Evolutionary conservation across 73 alveolate genomes (phyloP), one percentile per base, ranked within the genome.

Genomic region (Paramecium biaurelia): DNA sequence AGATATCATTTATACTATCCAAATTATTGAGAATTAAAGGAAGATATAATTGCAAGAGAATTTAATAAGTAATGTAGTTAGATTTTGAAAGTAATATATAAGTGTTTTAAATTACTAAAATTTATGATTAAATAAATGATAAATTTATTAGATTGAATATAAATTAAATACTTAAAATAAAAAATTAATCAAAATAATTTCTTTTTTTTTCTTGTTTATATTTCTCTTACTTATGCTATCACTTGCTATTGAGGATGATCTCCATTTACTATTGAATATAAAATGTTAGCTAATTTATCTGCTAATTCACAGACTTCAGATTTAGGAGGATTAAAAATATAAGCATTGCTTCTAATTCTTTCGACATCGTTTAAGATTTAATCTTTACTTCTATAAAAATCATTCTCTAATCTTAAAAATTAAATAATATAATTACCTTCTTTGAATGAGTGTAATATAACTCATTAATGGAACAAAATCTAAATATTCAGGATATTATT

Each of bases 351-450:
- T 34, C 74, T 43, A 5, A 79, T 79, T 79, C 90, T 79, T 47
- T 43, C 45, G 4, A 79, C 74, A 79, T 79, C 90, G 43, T 79
- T 79, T 24, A 79, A 11, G 9, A 79, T 41, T 24, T 79, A 26
- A 21, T 79, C 90, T 18, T 45, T 79, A 14, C 76, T 79, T n/a
- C 90, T 79, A 79, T 79, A 79, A 47, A 42, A 79, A 79, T 47
- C 45, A 38, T 32, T 24, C 23, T 79, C 90, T 14, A 79, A 45
- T 79, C 90, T 79, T 53, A 53, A 53, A 45, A 7, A 20, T 42
- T 45, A 20, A 20, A 2, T 43, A 0, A 42, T 45, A 79, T 20
- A 42, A 10, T 12, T 79, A 79, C 90, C 72, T 79, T 23, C 43
- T 79, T 34, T 43, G 14, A 18, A 79, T 47, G 7, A 79, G 56